A percentile compares a stretch with the other conserved stretches of the same genome.
Evolutionary conservation across 495 filamentous ascomycete genomes (phyloP).

Genomic region (Neurospora sp.): DNA sequence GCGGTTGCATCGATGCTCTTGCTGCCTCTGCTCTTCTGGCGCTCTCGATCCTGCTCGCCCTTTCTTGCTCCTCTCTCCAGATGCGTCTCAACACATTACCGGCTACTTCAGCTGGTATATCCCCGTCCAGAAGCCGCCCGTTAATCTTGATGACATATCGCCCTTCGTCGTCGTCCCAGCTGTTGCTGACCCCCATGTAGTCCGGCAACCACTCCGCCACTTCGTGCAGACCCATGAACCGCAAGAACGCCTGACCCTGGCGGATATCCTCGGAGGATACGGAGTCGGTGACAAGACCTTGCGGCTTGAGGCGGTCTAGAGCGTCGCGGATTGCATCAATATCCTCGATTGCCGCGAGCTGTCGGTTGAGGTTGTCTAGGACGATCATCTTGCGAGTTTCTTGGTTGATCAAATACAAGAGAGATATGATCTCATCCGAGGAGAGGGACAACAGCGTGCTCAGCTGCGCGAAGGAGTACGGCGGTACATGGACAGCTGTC

Average conservation of each 20-base stretch:
- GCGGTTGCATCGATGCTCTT: not conserved
- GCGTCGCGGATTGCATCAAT: not conserved
- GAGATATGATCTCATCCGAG: not conserved
- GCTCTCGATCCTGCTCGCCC: not conserved
- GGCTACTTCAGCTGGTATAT: not conserved
- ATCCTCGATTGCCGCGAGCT: not conserved
- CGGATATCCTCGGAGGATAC: constrained; percentile 2
- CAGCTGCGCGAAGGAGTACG: constrained; percentile 1
- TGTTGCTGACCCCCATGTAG: constrained; percentile 3
- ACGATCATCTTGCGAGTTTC: not conserved
- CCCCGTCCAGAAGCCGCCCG: not conserved
- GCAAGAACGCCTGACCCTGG: constrained; percentile 6
- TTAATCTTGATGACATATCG: not conserved
- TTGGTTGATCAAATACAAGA: not conserved
- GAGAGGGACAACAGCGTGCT: not conserved
- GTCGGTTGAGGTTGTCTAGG: not conserved
- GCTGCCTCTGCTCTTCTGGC: not conserved
- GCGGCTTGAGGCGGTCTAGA: not conserved
- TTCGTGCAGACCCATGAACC: constrained; percentile 1
- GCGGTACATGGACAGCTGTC: not conserved
- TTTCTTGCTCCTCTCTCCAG: not conserved
- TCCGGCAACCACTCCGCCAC: constrained; percentile 3
- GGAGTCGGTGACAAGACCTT: constrained; percentile 1
- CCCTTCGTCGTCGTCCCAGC: not conserved
- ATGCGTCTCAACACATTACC: not conserved